Evolutionary conservation across 352 stramenopile species (phyloP).

Genomic region (Pythium guiyangense): DNA sequence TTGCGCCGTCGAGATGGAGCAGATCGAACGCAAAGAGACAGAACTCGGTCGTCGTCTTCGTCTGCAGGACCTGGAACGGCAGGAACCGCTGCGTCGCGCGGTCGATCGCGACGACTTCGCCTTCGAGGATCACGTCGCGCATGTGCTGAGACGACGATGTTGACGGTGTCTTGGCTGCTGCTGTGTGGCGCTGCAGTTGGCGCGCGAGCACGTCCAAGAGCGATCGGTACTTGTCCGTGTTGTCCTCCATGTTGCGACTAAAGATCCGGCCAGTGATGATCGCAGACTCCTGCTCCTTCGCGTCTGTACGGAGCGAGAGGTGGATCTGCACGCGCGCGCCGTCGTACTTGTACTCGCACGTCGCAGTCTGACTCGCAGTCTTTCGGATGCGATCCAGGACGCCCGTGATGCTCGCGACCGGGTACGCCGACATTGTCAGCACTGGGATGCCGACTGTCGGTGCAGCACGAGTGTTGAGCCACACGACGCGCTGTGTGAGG

Average conservation of each 20-base stretch:
- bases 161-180: too few relatives aligned
- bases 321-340: constrained; percentile 76
- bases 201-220: constrained; percentile 40
- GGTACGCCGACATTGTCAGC: constrained; percentile 78
- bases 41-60: constrained; percentile 64
- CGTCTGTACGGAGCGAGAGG: constrained; percentile 17
- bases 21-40: constrained; percentile 81
- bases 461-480: constrained; percentile 26
- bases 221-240: constrained; percentile 60
- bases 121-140: constrained; percentile 57
- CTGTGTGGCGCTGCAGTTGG: constrained; percentile 12
- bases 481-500: constrained; percentile 19
- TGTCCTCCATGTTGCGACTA: constrained; percentile 82
- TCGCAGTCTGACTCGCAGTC: constrained; percentile 25
- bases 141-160: background rate
- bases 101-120: constrained; percentile 73
- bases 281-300: background rate
- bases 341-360: constrained; percentile 86
- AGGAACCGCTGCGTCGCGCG: constrained; percentile 40
- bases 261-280: constrained; percentile 45
- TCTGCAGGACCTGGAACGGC: constrained; percentile 79
- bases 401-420: constrained; percentile 47
- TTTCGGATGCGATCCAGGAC: constrained; percentile 48
- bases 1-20: constrained; percentile 45
- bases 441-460: constrained; percentile 55